Evolutionary conservation across 2,329 filamentous ascomycete genomes (phyloP).

Genomic region (Pseudogymnoascus sp.): DNA sequence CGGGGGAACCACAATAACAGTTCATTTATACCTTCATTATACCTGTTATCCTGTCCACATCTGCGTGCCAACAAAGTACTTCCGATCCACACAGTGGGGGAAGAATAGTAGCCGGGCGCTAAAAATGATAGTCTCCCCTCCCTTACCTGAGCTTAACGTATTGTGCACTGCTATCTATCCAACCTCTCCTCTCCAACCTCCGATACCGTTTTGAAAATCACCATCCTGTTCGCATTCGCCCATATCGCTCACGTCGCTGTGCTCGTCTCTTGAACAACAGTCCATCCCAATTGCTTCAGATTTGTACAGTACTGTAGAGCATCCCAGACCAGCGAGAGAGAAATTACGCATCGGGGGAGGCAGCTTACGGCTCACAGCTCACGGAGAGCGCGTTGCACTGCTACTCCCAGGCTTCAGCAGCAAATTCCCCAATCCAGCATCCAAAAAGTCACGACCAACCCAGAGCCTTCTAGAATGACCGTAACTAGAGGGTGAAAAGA

Average conservation of each 20-base stretch:
- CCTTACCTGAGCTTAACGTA: background rate
- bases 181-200: background rate
- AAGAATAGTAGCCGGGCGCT: conserved; percentile 5
- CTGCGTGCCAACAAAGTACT: background rate
- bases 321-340: background rate
- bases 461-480: conserved; percentile 3
- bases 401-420: background rate
- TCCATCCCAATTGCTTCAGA: background rate
- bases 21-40: background rate
- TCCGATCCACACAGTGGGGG: conserved; percentile 1
- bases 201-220: background rate
- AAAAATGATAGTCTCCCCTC: background rate
- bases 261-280: background rate
- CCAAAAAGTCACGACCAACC: background rate
- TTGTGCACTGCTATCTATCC: background rate
- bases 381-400: background rate
- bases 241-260: conserved; percentile 3
- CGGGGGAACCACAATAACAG: background rate
- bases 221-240: background rate
- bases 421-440: background rate
- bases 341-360: background rate
- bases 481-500: conserved; percentile 3
- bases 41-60: background rate
- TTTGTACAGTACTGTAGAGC: conserved; percentile 7
- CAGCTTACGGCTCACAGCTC: background rate